Percentiles rank a stretch among this genome's conserved stretches.
Conservation (phyloP, 148 eudicot genomes). For the Chenopodium suecicum region DNA sequence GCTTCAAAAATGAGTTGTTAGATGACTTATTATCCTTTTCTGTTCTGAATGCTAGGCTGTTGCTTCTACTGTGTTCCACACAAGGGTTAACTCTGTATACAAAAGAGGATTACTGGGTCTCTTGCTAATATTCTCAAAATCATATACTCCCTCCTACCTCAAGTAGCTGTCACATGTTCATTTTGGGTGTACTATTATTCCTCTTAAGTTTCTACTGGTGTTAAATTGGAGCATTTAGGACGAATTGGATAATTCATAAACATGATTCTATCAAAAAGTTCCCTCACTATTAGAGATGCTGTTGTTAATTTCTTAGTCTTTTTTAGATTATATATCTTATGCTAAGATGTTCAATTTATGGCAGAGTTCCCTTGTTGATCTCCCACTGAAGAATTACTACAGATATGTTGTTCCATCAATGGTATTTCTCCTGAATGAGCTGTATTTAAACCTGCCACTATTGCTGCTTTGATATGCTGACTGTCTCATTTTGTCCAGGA, state of each 20-base stretch:
- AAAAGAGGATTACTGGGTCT: background rate
- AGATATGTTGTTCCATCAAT: constrained; percentile 84
- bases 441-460: constrained; percentile 3
- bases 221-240: background rate
- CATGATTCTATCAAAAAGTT: no score
- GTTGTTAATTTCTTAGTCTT: background rate
- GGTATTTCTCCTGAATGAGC: constrained; percentile 41
- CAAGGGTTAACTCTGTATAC: background rate
- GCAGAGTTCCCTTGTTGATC: constrained; percentile 98
- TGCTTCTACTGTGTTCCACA: background rate
- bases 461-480: constrained; percentile 18
- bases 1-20: background rate
- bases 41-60: background rate
- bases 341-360: constrained; percentile 30
- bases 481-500: constrained; percentile 53
- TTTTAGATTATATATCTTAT: background rate
- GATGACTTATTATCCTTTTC: background rate
- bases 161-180: background rate
- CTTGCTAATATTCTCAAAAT: background rate
- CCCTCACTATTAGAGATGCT: no score
- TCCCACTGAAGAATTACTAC: constrained; percentile 95
- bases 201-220: background rate
- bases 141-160: background rate
- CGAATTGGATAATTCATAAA: no score
- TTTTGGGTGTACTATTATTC: background rate